These are phyloP conservation scores for Aspergillus pseudoviridinutans DNA, from an alignment of 2,329 filamentous ascomycete species.

Conservation along the genomic window DNA sequence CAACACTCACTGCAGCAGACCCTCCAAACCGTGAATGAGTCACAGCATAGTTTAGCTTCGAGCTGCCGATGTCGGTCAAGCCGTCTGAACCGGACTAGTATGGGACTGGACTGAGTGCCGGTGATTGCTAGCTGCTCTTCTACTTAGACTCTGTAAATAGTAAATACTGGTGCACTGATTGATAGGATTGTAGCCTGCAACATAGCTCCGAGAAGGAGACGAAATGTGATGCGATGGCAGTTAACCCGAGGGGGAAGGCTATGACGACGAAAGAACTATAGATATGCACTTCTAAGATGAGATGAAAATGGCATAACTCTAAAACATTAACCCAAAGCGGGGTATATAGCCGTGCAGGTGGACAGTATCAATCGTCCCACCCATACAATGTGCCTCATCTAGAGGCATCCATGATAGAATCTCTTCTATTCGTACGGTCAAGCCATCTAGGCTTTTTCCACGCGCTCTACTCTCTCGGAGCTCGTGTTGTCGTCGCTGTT, in stretches of 20 bases:
- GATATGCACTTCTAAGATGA: background rate
- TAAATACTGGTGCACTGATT: no score
- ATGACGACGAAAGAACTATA: no score
- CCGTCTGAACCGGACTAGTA: no score
- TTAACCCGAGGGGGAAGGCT: no score
- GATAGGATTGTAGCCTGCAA: no score
- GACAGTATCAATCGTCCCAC: background rate
- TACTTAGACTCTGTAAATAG: no score
- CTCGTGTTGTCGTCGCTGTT: constrained; percentile 16
- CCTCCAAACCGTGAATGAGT: background rate
- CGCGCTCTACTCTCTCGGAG: constrained; percentile 9
- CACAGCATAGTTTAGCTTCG: background rate
- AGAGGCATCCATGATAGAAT: background rate
- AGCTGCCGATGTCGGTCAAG: background rate
- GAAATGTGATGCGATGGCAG: no score
- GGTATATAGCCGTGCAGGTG: background rate
- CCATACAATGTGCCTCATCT: background rate
- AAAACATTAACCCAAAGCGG: background rate
- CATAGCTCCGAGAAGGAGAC: no score
- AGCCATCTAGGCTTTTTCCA: background rate
- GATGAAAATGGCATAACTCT: background rate
- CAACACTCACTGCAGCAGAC: background rate
- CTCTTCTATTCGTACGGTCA: background rate
- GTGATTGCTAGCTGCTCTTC: no score
- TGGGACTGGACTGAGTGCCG: no score